These are phyloP conservation scores for Trichocladium uniseriatum DNA, from an alignment of 495 filamentous ascomycete species.

Conservation along the genomic window DNA sequence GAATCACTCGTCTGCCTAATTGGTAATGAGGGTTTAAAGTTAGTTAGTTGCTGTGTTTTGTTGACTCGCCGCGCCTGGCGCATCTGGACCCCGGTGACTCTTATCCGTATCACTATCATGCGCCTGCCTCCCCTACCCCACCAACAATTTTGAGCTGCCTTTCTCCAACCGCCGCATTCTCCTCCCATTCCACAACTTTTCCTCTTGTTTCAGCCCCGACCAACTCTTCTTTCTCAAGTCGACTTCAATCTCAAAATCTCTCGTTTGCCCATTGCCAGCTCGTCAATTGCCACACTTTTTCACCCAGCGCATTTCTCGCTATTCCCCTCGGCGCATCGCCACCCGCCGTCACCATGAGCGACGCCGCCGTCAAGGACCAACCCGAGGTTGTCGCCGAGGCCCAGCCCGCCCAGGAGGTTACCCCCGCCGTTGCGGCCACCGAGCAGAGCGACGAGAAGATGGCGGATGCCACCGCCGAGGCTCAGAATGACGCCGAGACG, in stretches of 20 bases:
- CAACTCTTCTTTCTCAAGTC: not conserved
- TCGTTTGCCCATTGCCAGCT: not conserved
- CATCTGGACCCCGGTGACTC: too few relatives aligned
- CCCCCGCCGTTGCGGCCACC: constrained; percentile 11
- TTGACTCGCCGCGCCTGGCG: too few relatives aligned
- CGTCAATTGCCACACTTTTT: constrained; percentile 1
- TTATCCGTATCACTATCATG: too few relatives aligned
- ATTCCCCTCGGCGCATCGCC: constrained; percentile 3
- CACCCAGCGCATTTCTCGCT: not conserved
- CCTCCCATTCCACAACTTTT: not conserved
- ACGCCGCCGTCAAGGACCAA: constrained; percentile 21
- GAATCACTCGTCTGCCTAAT: too few relatives aligned
- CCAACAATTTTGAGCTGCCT: constrained; percentile 15
- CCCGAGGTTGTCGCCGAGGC: constrained; percentile 12
- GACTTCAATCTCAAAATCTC: not conserved
- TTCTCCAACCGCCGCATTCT: constrained; percentile 1
- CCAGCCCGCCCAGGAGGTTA: constrained; percentile 12
- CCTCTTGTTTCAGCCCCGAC: not conserved
- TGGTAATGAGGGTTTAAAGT: too few relatives aligned
- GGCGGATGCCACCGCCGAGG: constrained; percentile 9
- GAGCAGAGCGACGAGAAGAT: constrained; percentile 11
- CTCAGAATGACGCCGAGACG: constrained; percentile 15
- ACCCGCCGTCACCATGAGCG: constrained; percentile 20
- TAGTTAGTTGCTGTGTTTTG: too few relatives aligned
- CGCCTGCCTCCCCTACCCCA: constrained; percentile 7